phyloP scores from a whole-genome alignment of 352 stramenopile genomes.

The Globisporangium alternatum region DNA sequence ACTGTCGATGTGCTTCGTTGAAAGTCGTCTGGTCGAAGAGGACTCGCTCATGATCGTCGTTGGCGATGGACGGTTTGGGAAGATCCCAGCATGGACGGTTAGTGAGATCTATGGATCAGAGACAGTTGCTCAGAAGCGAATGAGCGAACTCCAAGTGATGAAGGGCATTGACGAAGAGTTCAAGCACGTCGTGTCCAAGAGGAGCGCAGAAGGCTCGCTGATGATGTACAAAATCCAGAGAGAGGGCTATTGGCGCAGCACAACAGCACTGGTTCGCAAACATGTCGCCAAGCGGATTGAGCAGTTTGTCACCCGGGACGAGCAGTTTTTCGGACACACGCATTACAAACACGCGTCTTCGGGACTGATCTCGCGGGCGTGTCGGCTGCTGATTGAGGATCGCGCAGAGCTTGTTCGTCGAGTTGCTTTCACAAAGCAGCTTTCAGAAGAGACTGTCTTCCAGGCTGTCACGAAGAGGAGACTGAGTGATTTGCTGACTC shows the following conservation, averaged over 20 bases:
- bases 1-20: constrained; percentile 26
- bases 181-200: not conserved
- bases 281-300: constrained; percentile 6
- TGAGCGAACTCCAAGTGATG: not conserved
- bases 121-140: not conserved
- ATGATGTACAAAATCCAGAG: constrained; percentile 20
- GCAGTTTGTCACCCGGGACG: not conserved
- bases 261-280: constrained; percentile 5
- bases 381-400: constrained; percentile 29
- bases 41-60: constrained; percentile 16
- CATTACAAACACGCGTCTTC: constrained; percentile 13
- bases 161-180: constrained; percentile 13
- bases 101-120: not conserved
- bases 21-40: constrained; percentile 14
- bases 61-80: constrained; percentile 11
- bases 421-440: constrained; percentile 24
- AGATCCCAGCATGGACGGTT: constrained; percentile 11
- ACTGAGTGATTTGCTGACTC: constrained; percentile 11
- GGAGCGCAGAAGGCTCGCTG: not conserved
- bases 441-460: constrained; percentile 19
- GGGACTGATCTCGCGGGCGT: constrained; percentile 18
- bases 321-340: constrained; percentile 1
- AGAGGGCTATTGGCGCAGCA: constrained; percentile 17
- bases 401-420: constrained; percentile 33
- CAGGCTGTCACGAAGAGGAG: constrained; percentile 9